Percentiles rank a stretch among this genome's conserved stretches.
phyloP scores from a whole-genome alignment of 176 grass and related monocot species.

The Ananas comosus region DNA sequence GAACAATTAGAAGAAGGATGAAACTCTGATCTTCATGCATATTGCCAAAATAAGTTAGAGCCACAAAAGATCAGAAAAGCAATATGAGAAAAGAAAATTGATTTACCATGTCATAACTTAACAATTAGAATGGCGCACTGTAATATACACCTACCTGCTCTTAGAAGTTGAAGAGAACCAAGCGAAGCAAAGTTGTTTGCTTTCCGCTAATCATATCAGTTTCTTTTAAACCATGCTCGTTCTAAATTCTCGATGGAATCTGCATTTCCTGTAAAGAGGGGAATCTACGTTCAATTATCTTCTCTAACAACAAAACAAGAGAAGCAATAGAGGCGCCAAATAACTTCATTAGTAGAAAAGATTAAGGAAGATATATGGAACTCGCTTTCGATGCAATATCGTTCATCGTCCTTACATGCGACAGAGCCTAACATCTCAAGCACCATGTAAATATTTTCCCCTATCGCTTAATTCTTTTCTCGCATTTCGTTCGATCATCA shows the following conservation, averaged over 20 bases:
- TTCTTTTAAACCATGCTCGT: neutral
- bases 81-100: too few relatives aligned
- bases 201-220: neutral
- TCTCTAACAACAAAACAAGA: neutral
- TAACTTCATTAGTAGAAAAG: neutral
- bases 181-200: neutral
- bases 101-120: too few relatives aligned
- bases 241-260: neutral
- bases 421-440: neutral
- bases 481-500: neutral
- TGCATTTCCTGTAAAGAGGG: neutral
- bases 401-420: neutral
- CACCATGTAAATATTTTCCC: slow-evolving; percentile 1
- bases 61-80: too few relatives aligned
- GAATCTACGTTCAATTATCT: neutral
- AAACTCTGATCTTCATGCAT: too few relatives aligned
- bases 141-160: too few relatives aligned
- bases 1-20: too few relatives aligned
- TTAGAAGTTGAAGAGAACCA: too few relatives aligned
- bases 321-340: neutral
- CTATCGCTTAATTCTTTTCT: slow-evolving; percentile 5
- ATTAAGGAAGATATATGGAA: neutral
- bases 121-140: too few relatives aligned
- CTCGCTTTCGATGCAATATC: neutral
- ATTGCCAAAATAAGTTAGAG: too few relatives aligned